These are phyloP conservation scores for Chaetoscypha palmicola DNA, from an alignment of 2,329 filamentous ascomycete species.

Conservation along the genomic window DNA sequence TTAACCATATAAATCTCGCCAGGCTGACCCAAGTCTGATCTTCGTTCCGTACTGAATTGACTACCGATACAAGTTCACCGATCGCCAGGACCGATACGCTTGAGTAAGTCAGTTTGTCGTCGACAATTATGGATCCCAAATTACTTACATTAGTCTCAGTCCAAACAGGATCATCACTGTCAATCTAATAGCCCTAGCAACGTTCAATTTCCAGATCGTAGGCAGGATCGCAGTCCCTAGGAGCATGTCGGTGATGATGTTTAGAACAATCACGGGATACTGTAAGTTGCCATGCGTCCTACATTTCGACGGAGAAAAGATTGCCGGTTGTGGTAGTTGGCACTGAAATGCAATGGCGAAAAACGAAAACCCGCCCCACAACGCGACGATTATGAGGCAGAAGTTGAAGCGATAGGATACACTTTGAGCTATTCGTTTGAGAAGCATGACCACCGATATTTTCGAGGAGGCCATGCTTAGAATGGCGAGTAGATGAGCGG, in stretches of 20 bases:
- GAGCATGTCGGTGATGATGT: slow-evolving; percentile 7
- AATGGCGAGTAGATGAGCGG: slow-evolving; percentile 5
- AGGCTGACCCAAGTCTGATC: slow-evolving; percentile 9
- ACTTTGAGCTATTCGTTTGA: slow-evolving; percentile 8
- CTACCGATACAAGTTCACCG: slow-evolving; percentile 3
- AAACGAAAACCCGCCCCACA: slow-evolving; percentile 8
- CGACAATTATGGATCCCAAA: no score
- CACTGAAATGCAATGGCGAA: slow-evolving; percentile 10
- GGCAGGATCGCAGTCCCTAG: slow-evolving; percentile 3
- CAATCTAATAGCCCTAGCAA: neutral
- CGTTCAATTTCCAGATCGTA: slow-evolving; percentile 7
- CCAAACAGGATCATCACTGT: slow-evolving; percentile 8
- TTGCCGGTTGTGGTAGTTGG: slow-evolving; percentile 4
- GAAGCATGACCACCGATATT: slow-evolving; percentile 7
- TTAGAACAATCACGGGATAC: slow-evolving; percentile 5
- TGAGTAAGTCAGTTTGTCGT: neutral
- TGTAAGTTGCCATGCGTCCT: slow-evolving; percentile 4
- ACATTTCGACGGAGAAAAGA: slow-evolving; percentile 5
- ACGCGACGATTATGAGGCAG: neutral
- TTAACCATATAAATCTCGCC: slow-evolving; percentile 7
- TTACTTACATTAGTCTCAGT: slow-evolving; percentile 5
- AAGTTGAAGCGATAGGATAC: neutral
- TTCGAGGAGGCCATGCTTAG: slow-evolving; percentile 6
- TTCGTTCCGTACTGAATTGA: neutral
- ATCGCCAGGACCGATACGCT: slow-evolving; percentile 5